Percentiles rank a stretch among this genome's conserved stretches.
Evolutionary conservation across 2,329 filamentous ascomycete genomes (phyloP).

Genomic region (Biscogniauxia marginata): DNA sequence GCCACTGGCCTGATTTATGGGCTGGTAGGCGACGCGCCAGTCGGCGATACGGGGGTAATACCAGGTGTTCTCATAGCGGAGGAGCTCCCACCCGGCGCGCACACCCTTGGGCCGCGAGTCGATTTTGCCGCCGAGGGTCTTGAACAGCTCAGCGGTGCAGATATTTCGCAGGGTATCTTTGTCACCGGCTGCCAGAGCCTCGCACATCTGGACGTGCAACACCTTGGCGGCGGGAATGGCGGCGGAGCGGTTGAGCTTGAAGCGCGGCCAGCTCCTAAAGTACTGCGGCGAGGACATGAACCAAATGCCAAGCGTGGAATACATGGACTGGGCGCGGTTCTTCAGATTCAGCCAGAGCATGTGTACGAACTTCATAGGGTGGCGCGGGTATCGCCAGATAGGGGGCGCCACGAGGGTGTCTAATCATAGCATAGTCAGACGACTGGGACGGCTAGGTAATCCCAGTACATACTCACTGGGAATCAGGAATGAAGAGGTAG

Average conservation of each 20-base stretch:
- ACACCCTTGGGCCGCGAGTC: conserved; percentile 47
- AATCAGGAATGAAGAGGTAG: conserved; percentile 12
- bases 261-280: conserved; percentile 41
- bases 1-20: conserved; percentile 36
- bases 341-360: conserved; percentile 29
- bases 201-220: conserved; percentile 61
- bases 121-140: conserved; percentile 53
- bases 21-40: conserved; percentile 50
- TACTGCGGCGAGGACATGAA: conserved; percentile 43
- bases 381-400: conserved; percentile 26
- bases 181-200: conserved; percentile 60
- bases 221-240: conserved; percentile 54
- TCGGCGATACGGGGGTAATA: conserved; percentile 52
- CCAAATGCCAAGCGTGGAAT: conserved; percentile 39
- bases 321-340: conserved; percentile 36
- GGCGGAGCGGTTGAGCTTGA: conserved; percentile 41
- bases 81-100: conserved; percentile 52
- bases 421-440: conserved; percentile 6
- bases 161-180: conserved; percentile 47
- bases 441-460: background rate
- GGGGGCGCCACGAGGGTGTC: conserved; percentile 31
- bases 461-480: conserved; percentile 19
- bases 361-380: conserved; percentile 21
- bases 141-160: conserved; percentile 53
- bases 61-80: conserved; percentile 45